Evolutionary conservation across 805 yeast genomes (phyloP).

Genomic region (Barnettozyma siamensis): DNA sequence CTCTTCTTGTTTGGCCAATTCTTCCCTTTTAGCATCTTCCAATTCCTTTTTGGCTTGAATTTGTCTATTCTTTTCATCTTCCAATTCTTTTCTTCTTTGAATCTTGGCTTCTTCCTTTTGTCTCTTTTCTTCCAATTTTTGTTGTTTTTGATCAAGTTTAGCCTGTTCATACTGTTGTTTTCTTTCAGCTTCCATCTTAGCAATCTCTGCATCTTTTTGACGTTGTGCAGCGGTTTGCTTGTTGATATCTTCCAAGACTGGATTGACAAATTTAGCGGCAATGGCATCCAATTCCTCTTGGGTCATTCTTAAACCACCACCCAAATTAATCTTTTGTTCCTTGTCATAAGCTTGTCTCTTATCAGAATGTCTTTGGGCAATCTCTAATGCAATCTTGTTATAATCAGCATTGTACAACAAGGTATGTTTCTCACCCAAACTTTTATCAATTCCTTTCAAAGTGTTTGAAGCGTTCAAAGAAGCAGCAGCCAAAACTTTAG

Average conservation of each 20-base stretch:
- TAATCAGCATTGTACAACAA: conserved; percentile 42
- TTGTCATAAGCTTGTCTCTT: conserved; percentile 40
- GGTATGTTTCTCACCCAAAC: conserved; percentile 33
- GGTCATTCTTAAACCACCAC: conserved; percentile 81
- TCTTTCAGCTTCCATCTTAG: conserved; percentile 31
- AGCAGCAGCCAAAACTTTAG: conserved; percentile 45
- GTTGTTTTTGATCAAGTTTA: conserved; percentile 34
- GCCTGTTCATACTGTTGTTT: conserved; percentile 35
- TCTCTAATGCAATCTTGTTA: conserved; percentile 68
- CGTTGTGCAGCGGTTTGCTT: conserved; percentile 69
- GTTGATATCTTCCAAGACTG: conserved; percentile 71
- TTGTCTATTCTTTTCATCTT: conserved; percentile 27
- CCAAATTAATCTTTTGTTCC: conserved; percentile 62
- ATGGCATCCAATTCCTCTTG: conserved; percentile 70
- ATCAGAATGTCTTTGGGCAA: conserved; percentile 65
- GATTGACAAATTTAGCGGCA: conserved; percentile 76
- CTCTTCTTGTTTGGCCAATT: conserved; percentile 29
- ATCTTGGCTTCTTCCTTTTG: conserved; percentile 32
- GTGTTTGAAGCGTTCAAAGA: conserved; percentile 40
- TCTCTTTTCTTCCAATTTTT: conserved; percentile 34
- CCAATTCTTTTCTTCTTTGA: conserved; percentile 30
- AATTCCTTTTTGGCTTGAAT: conserved; percentile 25
- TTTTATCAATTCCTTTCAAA: conserved; percentile 35
- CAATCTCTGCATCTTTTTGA: conserved; percentile 41
- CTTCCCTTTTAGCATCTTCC: conserved; percentile 30